Evolutionary conservation across 1,284 basidiomycete genomes (phyloP), one percentile per base, ranked within the genome.

Genomic region (Trichosporon ovoides): DNA sequence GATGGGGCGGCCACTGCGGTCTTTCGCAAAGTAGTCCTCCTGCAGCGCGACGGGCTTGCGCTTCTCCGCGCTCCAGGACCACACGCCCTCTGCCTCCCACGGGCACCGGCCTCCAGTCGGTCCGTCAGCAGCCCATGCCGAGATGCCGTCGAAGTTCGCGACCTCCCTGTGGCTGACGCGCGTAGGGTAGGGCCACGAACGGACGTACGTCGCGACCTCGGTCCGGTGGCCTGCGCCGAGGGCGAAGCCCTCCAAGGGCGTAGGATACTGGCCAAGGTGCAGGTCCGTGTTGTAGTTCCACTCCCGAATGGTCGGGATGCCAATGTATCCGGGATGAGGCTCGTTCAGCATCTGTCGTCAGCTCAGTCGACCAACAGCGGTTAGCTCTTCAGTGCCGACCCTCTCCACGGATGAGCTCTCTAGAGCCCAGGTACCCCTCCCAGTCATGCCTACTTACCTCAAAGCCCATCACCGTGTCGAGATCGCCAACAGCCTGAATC

Each of bases 201-300:
- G 84, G 2, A 84, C 84, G 82, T 87, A 96, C 63, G 83, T 79
- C 10, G 85, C 82, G 24, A 95, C 85, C 1, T 77, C 63, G 0
- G 88, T 88, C 1, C 89, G 82, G 72, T 89, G 81, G 12, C 91
- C 91, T 9, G 87, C 82, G 50, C 88, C 89, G 18, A 93, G 83
- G 68, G 86, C 87, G 77, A 93, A 91, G 0, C 89, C 89, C 71
- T 94, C 83, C 35, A 93, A 82, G 0, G 91, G 85, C 10, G 88
- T 87, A 14, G 91, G 90, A 69, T 87, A 85, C 72, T 87, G 81
- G 16, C 87, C 85, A 24, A 97, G 82, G 68, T 97, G 92, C 7
- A 98, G 83, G 70, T 98, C 93, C 11, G 93, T 96, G 63, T 91
- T 92, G 76, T 96, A 93, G 75, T 97, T 76, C 73, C 91, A 98